Evolutionary conservation across 495 filamentous ascomycete species (phyloP).

Genomic region (Neurospora discreta): DNA sequence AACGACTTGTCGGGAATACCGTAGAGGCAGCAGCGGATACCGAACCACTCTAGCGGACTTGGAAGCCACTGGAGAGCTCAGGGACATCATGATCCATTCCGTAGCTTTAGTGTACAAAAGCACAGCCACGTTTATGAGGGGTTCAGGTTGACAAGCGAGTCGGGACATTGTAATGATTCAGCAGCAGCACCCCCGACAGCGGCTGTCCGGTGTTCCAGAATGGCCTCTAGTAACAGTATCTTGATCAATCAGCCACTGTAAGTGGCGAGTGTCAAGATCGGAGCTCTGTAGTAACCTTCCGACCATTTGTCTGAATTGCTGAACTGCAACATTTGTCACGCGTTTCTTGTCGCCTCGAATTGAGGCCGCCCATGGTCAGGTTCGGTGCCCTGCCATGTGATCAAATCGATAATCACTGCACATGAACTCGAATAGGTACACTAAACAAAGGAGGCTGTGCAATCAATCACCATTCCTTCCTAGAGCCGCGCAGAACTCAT

Average conservation of each 20-base stretch:
- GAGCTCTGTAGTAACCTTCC: not conserved
- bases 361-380: not conserved
- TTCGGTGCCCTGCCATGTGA: not conserved
- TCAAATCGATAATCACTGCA: not conserved
- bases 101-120: not conserved
- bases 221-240: not conserved
- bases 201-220: not conserved
- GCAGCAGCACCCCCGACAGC: not conserved
- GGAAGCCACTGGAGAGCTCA: not conserved
- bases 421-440: not conserved
- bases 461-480: not conserved
- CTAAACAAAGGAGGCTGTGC: not conserved
- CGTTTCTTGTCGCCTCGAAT: not conserved
- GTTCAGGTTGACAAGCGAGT: not conserved
- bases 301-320: not conserved
- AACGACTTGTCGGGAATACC: not conserved
- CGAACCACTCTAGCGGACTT: not conserved
- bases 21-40: not conserved
- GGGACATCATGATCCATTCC: not conserved
- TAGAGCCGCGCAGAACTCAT: not conserved
- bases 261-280: not conserved
- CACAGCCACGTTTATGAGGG: slow-evolving; percentile 1
- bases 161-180: not conserved
- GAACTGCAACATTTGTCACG: not conserved
- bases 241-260: not conserved